Evolutionary conservation across 225 moss, liverwort and hornwort genomes (phyloP), one percentile per base, ranked within the genome.

Genomic region (Polytrichum formosum): DNA sequence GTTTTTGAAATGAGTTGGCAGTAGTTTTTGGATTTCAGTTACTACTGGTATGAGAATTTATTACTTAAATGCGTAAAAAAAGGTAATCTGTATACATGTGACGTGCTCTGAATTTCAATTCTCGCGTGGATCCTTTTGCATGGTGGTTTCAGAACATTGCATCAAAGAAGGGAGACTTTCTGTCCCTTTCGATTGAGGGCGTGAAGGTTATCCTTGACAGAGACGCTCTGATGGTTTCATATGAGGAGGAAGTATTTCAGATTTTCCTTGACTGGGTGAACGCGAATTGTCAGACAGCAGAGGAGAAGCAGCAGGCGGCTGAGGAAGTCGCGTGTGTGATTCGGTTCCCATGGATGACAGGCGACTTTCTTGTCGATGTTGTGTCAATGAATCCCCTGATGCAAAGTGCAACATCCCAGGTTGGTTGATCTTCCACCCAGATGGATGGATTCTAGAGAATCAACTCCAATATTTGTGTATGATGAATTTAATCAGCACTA

Each of bases 201-300:
- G 93, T 91, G 66, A 93, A 89, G 76, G 91, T 91, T 67, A 89
- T 93, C 54, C 81, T 93, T 63, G 93, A 91, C 79, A 93, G 91
- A 31, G 93, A 93, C 63, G 73, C 82, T 8, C 80, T 93, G 7
- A 79, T 82, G 77, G 85, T 93, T 62, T 76, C 84, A 16, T 91
- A 91, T 23, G 91, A 93, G 74, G 93, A 93, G 70, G 93, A 93
- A 73, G 93, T 89, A 53, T 93, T 93, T 65, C 81, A 91, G 76
- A 79, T 93, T 64, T 69, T 93, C 65, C 76, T 89, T 9, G 79
- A 91, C 53, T 93, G 93, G 93, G 60, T 93, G 30, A 83, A 93
- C 29, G 77, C 71, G 56, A 91, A 89, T 72, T 89, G 80, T 70
- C 71, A 37, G 46, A 83, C 76, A 37, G 53, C 67, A 31, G 78